Evolutionary conservation across 495 filamentous ascomycete species (phyloP).

Genomic region (Neurospora sp.): DNA sequence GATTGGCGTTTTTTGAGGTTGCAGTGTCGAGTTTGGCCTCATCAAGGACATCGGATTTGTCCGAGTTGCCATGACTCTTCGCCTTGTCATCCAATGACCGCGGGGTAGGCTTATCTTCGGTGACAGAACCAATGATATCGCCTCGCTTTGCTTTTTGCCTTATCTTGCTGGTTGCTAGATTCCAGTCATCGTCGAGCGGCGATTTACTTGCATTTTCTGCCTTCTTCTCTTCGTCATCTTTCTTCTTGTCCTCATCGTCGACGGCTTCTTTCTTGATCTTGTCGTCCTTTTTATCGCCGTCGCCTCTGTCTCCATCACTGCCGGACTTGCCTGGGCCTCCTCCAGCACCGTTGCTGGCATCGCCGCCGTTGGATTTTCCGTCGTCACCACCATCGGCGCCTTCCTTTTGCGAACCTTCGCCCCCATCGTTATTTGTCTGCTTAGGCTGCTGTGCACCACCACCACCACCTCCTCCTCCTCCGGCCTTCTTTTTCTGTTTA

Average conservation of each 20-base stretch:
- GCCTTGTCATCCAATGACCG: background rate
- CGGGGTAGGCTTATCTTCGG: background rate
- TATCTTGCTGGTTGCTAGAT: background rate
- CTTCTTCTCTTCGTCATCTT: conserved; percentile 13
- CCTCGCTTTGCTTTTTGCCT: background rate
- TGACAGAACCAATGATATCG: background rate
- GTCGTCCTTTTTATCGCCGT: conserved; percentile 19
- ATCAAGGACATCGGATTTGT: conserved; percentile 28
- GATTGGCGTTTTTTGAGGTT: conserved; percentile 29
- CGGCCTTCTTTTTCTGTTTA: conserved; percentile 14
- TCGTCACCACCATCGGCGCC: conserved; percentile 19
- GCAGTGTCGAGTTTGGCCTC: conserved; percentile 41
- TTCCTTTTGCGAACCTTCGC: conserved; percentile 39
- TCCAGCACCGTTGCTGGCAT: conserved; percentile 8
- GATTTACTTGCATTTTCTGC: conserved; percentile 14
- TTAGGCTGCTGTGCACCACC: conserved; percentile 3
- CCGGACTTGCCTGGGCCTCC: conserved; percentile 13
- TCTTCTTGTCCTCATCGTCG: conserved; percentile 16
- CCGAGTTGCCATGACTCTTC: conserved; percentile 13
- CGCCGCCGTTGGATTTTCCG: conserved; percentile 12
- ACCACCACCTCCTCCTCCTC: conserved; percentile 5
- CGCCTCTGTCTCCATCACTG: conserved; percentile 19
- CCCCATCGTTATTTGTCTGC: conserved; percentile 11
- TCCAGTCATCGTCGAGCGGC: conserved; percentile 15
- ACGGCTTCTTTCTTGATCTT: conserved; percentile 23